Percentiles rank a stretch among this genome's conserved stretches.
Evolutionary conservation across 306 rosid species (phyloP).

Genomic region (Trichosanthes cucumerina): DNA sequence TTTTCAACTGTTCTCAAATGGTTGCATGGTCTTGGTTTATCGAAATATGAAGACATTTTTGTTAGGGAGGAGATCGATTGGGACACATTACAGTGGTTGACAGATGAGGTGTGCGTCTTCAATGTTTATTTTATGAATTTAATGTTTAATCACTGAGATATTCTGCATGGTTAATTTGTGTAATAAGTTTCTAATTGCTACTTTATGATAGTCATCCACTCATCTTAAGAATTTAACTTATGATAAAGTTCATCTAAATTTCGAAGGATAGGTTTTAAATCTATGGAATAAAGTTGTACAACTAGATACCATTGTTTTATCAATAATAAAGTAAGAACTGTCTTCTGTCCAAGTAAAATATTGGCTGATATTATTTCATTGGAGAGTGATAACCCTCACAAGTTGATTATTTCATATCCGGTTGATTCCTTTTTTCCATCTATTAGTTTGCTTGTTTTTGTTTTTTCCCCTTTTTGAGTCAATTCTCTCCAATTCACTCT

Average conservation of each 20-base stretch:
- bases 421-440: background rate
- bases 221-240: background rate
- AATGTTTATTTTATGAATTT: background rate
- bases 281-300: background rate
- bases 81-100: constrained; percentile 63
- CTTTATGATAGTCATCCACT: background rate
- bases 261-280: background rate
- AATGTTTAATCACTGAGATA: background rate
- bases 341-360: background rate
- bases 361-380: background rate
- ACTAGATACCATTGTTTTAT: background rate
- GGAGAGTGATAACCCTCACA: background rate
- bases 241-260: background rate
- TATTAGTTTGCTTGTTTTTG: background rate
- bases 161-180: background rate
- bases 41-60: constrained; percentile 52
- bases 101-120: constrained; percentile 59
- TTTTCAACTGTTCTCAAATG: constrained; percentile 45
- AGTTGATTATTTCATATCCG: background rate
- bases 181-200: background rate
- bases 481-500: background rate
- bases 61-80: constrained; percentile 79
- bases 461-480: background rate
- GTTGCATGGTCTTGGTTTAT: constrained; percentile 53
- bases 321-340: background rate